Base-by-base conservation (phyloP, 2,329 filamentous ascomycete species). In the Fusarium zealandicum region DNA sequence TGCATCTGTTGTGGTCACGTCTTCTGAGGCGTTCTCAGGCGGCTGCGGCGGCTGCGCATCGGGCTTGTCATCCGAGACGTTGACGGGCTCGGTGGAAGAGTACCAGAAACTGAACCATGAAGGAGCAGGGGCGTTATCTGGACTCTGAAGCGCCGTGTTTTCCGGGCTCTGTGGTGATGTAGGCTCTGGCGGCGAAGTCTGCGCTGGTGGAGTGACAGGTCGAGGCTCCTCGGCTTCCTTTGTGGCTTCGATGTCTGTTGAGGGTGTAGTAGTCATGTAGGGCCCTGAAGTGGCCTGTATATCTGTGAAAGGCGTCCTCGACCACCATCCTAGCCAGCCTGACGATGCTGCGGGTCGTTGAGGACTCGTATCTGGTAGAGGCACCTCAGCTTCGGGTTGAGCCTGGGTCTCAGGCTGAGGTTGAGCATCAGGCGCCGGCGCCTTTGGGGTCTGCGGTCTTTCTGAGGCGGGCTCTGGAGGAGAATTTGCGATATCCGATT, bases 261-360 rank as follows among this genome's bases (percentile, higher is more conserved):
- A 20, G 22, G 55, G 36, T 63, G 63, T 49, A 67, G 63, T 40
- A 54, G 51, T 45, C 41, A 37, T 20, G 3, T 51, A 36, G 14
- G 54, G 30, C 11, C 7, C 18, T 14, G 54, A 32, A n/a, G 42
- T 38, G 7, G 51, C 16, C 18, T 65, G 59, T 8, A 61, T 61
- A 22, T 69, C 70, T 8, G 61, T 62, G 28, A 67, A 59, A n/a
- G 70, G 65, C 11, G 62, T 59, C 41, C 57, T 71, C 13, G 66
- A 68, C 66, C 82, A 73, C 83, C 84, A 86, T 27, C 80, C 78
- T 13, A 85, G 69, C 84, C 83, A 86, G 16, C 81, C 76, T 20
- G 80, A 77, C 6, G 80, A 73, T 17, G 74, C 63, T 17, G 63
- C 53, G 5, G 69, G 69, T 17, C 55, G 53, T 27, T 52, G 37